phyloP scores from a whole-genome alignment of 2,329 filamentous ascomycete species.

The Trichoderma polysporum region DNA sequence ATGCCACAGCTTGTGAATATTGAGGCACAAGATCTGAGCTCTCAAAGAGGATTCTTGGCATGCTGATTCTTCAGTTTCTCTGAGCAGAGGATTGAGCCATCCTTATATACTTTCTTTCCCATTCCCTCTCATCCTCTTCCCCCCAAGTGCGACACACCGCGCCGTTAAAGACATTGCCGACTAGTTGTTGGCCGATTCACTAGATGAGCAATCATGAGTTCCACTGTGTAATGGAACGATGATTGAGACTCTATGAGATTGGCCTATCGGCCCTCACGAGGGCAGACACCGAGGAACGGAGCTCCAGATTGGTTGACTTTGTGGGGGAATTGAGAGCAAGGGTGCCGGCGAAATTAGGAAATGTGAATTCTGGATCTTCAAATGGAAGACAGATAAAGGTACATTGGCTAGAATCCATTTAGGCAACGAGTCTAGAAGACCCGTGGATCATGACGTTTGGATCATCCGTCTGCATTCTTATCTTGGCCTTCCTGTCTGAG shows the following conservation, averaged over 20 bases:
- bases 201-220: not conserved
- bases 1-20: not conserved
- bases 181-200: not conserved
- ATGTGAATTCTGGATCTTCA: not conserved
- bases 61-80: not conserved
- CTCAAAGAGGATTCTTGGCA: not conserved
- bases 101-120: not conserved
- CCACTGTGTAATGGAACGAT: not conserved
- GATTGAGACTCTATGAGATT: not conserved
- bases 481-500: constrained; percentile 18
- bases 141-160: not conserved
- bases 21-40: not conserved
- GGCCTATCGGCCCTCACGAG: not conserved
- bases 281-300: constrained; percentile 5
- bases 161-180: not conserved
- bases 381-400: not conserved
- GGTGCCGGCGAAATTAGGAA: not conserved
- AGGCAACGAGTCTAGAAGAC: not conserved
- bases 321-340: not conserved
- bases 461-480: constrained; percentile 6
- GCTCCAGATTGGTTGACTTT: not conserved
- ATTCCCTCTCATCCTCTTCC: not conserved
- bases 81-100: not conserved
- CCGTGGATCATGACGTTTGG: not conserved
- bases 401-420: not conserved